These are phyloP conservation scores for Lactifluus subvellereus DNA, from an alignment of 768 basidiomycete species.

Conservation along the genomic window DNA sequence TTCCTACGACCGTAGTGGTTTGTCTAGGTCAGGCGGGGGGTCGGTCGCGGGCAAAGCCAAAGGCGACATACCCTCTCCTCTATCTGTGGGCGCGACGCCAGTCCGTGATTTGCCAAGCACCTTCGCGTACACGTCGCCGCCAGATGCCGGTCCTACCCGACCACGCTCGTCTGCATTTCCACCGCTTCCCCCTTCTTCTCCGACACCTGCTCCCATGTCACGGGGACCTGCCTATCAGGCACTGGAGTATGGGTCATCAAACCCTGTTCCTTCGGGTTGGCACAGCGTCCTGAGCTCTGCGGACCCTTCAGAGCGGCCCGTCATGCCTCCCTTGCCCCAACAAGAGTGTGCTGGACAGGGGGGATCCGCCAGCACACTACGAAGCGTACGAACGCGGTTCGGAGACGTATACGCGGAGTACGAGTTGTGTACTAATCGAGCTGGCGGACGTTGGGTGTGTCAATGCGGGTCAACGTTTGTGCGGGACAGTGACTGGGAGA, in stretches of 20 bases:
- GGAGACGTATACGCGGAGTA: slow-evolving; percentile 14
- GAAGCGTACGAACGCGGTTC: slow-evolving; percentile 13
- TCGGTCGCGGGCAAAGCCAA: background rate
- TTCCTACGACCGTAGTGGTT: background rate
- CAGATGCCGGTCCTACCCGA: background rate
- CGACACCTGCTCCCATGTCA: background rate
- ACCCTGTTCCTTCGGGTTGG: background rate
- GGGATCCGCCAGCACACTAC: background rate
- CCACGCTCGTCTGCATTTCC: background rate
- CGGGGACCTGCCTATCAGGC: background rate
- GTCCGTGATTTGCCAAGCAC: background rate
- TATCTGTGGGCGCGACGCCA: background rate
- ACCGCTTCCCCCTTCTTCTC: background rate
- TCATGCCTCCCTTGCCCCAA: background rate
- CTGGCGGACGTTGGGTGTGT: slow-evolving; percentile 15
- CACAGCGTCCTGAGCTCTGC: background rate
- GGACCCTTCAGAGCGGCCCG: background rate
- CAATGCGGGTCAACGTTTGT: slow-evolving; percentile 16
- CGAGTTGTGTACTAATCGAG: background rate
- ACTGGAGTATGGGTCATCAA: background rate
- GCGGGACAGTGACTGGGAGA: slow-evolving; percentile 20
- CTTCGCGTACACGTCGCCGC: background rate
- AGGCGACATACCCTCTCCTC: background rate
- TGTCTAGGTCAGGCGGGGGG: background rate
- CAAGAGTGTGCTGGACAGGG: background rate